A percentile compares a stretch with the other conserved stretches of the same genome.
Evolutionary conservation across 441 rosid genomes (phyloP).

Genomic region (Croton laevigatus): DNA sequence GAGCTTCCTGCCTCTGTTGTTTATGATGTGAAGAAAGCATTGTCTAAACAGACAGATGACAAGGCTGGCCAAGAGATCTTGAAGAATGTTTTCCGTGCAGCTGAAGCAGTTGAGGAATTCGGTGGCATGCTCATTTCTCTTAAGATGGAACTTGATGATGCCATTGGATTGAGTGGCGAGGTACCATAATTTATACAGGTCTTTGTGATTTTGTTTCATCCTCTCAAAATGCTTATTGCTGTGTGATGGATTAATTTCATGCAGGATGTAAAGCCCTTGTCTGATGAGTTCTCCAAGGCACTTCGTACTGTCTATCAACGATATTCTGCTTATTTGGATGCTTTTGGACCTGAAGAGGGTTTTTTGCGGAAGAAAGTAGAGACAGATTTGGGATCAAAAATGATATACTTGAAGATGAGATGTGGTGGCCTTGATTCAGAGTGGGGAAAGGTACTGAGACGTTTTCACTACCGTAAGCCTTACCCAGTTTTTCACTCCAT

Average conservation of each 20-base stretch:
- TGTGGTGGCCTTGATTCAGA: conserved; percentile 77
- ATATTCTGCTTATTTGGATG: conserved; percentile 58
- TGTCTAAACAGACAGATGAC: conserved; percentile 61
- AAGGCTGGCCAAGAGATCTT: conserved; percentile 70
- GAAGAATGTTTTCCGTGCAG: conserved; percentile 64
- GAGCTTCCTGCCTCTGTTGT: conserved; percentile 51
- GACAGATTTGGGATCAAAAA: conserved; percentile 86
- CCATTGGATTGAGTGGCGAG: conserved; percentile 89
- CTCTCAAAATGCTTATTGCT: not conserved
- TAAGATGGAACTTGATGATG: conserved; percentile 88
- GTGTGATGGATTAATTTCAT: conserved; percentile 10
- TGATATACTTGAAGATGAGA: conserved; percentile 98
- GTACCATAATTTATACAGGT: conserved; percentile 32
- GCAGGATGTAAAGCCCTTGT: conserved; percentile 72
- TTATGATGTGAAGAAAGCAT: conserved; percentile 51
- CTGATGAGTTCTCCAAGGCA: conserved; percentile 52
- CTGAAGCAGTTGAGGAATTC: conserved; percentile 91
- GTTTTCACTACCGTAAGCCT: not conserved
- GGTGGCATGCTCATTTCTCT: conserved; percentile 63
- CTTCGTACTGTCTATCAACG: conserved; percentile 54
- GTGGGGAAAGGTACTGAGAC: conserved; percentile 81
- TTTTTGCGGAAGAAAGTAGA: conserved; percentile 85
- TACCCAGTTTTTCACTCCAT: not conserved
- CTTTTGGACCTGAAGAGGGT: conserved; percentile 75
- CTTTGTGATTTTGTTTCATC: not conserved